Evolutionary conservation across 768 basidiomycete genomes (phyloP).

Genomic region (Suillus plorans): DNA sequence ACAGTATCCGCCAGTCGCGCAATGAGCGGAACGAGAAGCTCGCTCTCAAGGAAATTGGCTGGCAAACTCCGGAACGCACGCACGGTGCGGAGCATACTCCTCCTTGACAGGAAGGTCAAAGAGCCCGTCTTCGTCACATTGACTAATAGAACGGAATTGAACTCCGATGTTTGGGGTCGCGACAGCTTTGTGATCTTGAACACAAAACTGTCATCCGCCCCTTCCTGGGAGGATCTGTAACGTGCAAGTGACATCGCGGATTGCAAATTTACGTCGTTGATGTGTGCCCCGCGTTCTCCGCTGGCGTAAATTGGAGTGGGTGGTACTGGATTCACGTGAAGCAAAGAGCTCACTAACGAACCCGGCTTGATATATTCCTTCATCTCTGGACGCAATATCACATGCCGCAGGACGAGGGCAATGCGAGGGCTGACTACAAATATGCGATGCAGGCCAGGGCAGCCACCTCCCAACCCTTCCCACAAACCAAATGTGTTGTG

Average conservation of each 20-base stretch:
- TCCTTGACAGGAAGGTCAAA: conserved; percentile 9
- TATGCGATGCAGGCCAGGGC: conserved; percentile 25
- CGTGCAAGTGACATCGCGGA: background rate
- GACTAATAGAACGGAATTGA: conserved; percentile 8
- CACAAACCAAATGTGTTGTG: conserved; percentile 33
- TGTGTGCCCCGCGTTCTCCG: background rate
- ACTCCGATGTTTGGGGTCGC: conserved; percentile 2
- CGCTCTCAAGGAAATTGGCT: background rate
- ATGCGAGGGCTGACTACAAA: conserved; percentile 37
- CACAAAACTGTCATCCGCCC: conserved; percentile 28
- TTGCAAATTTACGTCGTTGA: background rate
- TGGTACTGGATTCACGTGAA: background rate
- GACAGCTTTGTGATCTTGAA: conserved; percentile 32
- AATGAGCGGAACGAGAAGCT: conserved; percentile 1
- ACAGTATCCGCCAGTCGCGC: background rate
- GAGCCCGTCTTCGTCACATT: background rate
- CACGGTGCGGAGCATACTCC: conserved; percentile 9
- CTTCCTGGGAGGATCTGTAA: conserved; percentile 9
- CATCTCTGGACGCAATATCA: conserved; percentile 12
- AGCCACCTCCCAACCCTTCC: conserved; percentile 31
- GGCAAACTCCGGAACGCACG: conserved; percentile 1
- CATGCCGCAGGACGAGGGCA: conserved; percentile 29
- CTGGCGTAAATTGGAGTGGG: background rate
- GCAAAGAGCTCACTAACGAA: background rate
- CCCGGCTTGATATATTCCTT: background rate